Conservation (phyloP, 768 basidiomycete species). For the Vararia minispora region DNA sequence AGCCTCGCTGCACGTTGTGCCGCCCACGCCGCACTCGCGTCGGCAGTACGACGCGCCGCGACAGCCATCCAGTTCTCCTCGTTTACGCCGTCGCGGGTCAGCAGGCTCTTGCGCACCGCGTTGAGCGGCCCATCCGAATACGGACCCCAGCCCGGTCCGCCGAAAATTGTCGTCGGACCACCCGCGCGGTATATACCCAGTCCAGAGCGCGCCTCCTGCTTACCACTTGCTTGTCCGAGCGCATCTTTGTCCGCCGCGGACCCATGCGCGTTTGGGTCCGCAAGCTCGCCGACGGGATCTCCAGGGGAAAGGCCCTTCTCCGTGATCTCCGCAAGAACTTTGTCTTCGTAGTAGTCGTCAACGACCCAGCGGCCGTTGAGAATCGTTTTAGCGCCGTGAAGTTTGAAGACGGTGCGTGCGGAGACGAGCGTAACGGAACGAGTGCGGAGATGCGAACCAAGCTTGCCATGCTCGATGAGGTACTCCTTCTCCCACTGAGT, state of each 20-base stretch:
- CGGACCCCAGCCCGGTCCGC: constrained; percentile 72
- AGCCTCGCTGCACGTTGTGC: constrained; percentile 45
- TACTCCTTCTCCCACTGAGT: constrained; percentile 87
- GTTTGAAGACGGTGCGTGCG: constrained; percentile 86
- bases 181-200: constrained; percentile 82
- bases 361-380: constrained; percentile 82
- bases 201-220: constrained; percentile 38
- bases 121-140: constrained; percentile 83
- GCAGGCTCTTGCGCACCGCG: constrained; percentile 68
- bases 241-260: constrained; percentile 33
- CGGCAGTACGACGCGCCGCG: constrained; percentile 53
- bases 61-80: constrained; percentile 91
- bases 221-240: constrained; percentile 21
- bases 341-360: constrained; percentile 95
- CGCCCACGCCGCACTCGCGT: constrained; percentile 55
- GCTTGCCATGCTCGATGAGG: constrained; percentile 79
- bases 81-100: constrained; percentile 70
- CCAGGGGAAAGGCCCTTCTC: constrained; percentile 77
- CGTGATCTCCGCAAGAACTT: constrained; percentile 62
- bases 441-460: constrained; percentile 81
- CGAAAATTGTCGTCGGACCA: constrained; percentile 89
- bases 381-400: constrained; percentile 88
- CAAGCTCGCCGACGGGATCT: constrained; percentile 70
- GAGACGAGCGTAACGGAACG: constrained; percentile 91
- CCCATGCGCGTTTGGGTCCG: constrained; percentile 51